Percentiles rank a stretch among this genome's conserved stretches.
phyloP scores from a whole-genome alignment of 441 rosid species.

The Euphorbia corollata region DNA sequence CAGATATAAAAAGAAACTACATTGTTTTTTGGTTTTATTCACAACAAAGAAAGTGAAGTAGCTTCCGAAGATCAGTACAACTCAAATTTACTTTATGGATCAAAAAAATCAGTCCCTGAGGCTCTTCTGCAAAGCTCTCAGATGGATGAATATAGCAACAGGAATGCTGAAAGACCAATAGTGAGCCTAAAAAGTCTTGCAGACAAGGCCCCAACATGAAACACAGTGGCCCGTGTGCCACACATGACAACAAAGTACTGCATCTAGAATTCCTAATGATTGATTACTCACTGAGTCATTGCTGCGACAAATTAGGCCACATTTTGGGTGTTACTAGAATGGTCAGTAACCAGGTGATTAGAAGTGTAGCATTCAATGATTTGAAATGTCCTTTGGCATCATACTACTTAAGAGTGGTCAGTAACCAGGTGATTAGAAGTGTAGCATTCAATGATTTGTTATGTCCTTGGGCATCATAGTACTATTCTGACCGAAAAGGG shows the following conservation, averaged over 20 bases:
- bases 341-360: too few species aligned
- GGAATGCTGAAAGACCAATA: conserved; percentile 4
- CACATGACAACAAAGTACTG: neutral
- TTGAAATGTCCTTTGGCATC: too few species aligned
- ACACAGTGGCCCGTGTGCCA: neutral
- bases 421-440: neutral
- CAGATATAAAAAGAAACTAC: neutral
- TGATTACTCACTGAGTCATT: neutral
- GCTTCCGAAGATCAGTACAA: neutral
- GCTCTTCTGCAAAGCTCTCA: neutral
- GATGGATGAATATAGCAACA: neutral
- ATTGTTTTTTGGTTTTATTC: neutral
- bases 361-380: too few species aligned
- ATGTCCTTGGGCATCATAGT: neutral
- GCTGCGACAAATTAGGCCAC: neutral
- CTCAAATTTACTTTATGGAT: neutral
- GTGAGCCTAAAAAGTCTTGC: neutral
- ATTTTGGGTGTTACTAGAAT: neutral
- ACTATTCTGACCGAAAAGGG: neutral
- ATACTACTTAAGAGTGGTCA: neutral
- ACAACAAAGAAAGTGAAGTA: neutral
- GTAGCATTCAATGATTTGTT: neutral
- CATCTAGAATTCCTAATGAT: neutral
- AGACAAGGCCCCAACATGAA: neutral
- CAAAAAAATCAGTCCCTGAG: neutral